phyloP scores from a whole-genome alignment of 2,329 filamentous ascomycete genomes.

The Colletotrichum caudatum region DNA sequence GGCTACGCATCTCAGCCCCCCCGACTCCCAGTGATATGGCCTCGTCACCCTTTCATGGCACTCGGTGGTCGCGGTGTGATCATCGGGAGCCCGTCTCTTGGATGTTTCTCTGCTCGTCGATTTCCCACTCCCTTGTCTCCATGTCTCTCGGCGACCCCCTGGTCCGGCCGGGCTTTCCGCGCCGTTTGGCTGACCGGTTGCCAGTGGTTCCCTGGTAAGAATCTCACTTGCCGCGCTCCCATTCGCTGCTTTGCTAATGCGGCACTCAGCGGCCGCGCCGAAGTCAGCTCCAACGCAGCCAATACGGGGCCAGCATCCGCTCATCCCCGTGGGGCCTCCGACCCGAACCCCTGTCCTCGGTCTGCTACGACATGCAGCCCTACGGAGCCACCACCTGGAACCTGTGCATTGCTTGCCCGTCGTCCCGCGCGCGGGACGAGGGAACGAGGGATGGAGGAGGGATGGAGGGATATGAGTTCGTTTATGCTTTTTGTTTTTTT shows the following conservation, averaged over 20 bases:
- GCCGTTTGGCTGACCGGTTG: conserved; percentile 37
- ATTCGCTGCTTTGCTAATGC: conserved; percentile 40
- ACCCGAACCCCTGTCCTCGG: conserved; percentile 33
- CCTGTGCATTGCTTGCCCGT: conserved; percentile 24
- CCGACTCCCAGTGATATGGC: conserved; percentile 30
- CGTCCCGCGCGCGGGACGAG: background rate
- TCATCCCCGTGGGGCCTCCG: conserved; percentile 37
- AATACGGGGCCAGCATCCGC: conserved; percentile 29
- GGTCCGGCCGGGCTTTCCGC: conserved; percentile 37
- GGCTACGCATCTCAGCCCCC: background rate
- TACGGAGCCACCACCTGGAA: conserved; percentile 32
- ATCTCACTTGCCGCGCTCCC: conserved; percentile 31
- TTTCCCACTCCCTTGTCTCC: conserved; percentile 9
- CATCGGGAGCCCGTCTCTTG: conserved; percentile 17
- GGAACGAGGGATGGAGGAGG: background rate
- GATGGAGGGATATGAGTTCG: conserved; percentile 22
- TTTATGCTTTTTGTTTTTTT: conserved; percentile 17
- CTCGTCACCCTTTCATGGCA: conserved; percentile 28
- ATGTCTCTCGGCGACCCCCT: conserved; percentile 21
- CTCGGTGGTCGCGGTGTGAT: conserved; percentile 30
- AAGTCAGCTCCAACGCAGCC: conserved; percentile 27
- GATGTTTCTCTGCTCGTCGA: background rate
- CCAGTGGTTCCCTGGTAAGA: conserved; percentile 14
- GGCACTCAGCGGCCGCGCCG: conserved; percentile 29
- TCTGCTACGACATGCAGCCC: conserved; percentile 41